Percentiles rank a stretch among this genome's conserved stretches.
Evolutionary conservation across 495 filamentous ascomycete genomes (phyloP).

Genomic region (Xylaria curta): DNA sequence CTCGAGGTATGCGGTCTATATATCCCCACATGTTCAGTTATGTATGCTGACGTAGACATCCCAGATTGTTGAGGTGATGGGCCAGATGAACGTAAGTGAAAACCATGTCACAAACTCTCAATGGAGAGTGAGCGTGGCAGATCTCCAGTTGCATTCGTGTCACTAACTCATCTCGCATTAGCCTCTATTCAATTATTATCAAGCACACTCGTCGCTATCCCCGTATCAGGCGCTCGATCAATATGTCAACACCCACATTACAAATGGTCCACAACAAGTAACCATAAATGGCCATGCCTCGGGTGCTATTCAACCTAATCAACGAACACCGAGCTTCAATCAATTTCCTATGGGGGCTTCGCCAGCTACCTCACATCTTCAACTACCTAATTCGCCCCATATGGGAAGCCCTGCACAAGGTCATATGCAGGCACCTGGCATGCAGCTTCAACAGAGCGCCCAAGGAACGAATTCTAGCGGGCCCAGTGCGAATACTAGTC

Average conservation of each 20-base stretch:
- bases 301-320: slow-evolving; percentile 38
- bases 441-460: slow-evolving; percentile 76
- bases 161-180: slow-evolving; percentile 20
- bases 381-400: slow-evolving; percentile 66
- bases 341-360: slow-evolving; percentile 62
- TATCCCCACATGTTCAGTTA: not conserved
- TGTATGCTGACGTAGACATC: slow-evolving; percentile 11
- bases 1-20: slow-evolving; percentile 62
- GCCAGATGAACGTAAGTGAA: slow-evolving; percentile 65
- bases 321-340: slow-evolving; percentile 55
- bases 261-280: slow-evolving; percentile 32
- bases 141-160: not conserved
- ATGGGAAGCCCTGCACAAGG: slow-evolving; percentile 64
- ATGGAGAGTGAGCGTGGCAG: not conserved
- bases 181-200: slow-evolving; percentile 67
- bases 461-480: slow-evolving; percentile 73
- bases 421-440: slow-evolving; percentile 67
- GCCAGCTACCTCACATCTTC: slow-evolving; percentile 60
- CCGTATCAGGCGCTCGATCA: slow-evolving; percentile 68
- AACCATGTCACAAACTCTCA: not conserved
- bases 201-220: slow-evolving; percentile 61
- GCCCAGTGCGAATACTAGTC: slow-evolving; percentile 84
- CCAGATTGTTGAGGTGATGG: slow-evolving; percentile 76
- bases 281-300: slow-evolving; percentile 51
- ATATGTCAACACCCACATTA: slow-evolving; percentile 57